phyloP scores from a whole-genome alignment of 805 yeast species.

The Kluyveromyces wickerhamii region DNA sequence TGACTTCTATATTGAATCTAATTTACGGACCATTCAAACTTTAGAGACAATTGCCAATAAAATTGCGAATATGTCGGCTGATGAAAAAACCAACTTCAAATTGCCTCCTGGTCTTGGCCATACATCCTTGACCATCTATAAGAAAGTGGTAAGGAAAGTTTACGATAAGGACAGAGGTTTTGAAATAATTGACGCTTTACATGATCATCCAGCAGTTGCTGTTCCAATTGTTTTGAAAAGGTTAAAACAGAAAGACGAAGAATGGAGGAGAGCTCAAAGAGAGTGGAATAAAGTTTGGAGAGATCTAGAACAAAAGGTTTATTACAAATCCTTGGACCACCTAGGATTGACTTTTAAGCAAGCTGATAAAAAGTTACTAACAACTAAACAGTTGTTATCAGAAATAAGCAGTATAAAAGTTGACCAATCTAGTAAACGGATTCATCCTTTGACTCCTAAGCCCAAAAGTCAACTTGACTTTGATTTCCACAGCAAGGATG shows the following conservation, averaged over 20 bases:
- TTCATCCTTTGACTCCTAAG: conserved; percentile 78
- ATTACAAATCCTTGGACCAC: conserved; percentile 89
- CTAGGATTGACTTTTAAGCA: conserved; percentile 94
- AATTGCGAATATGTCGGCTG: conserved; percentile 85
- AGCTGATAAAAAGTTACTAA: conserved; percentile 85
- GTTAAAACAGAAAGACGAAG: conserved; percentile 95
- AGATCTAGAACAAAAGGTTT: conserved; percentile 92
- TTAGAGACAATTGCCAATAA: conserved; percentile 91
- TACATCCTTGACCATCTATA: conserved; percentile 83
- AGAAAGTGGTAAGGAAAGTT: conserved; percentile 83
- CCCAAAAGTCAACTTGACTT: conserved; percentile 71
- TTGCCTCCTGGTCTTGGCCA: conserved; percentile 92
- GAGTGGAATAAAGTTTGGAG: conserved; percentile 99
- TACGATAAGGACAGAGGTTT: conserved; percentile 93
- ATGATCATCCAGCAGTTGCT: conserved; percentile 90
- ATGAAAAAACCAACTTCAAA: conserved; percentile 78
- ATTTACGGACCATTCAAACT: conserved; percentile 89
- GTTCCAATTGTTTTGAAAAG: conserved; percentile 90
- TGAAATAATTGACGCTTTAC: conserved; percentile 92
- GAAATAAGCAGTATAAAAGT: conserved; percentile 89
- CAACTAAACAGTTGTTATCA: conserved; percentile 82
- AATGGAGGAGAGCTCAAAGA: conserved; percentile 96
- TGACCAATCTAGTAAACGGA: conserved; percentile 80
- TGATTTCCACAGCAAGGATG: conserved; percentile 53
- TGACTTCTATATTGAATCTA: conserved; percentile 92